Evolutionary conservation across 2,329 filamentous ascomycete genomes (phyloP), one percentile per base, ranked within the genome.

Genomic region (Teratosphaeria pseudoeucalypti): DNA sequence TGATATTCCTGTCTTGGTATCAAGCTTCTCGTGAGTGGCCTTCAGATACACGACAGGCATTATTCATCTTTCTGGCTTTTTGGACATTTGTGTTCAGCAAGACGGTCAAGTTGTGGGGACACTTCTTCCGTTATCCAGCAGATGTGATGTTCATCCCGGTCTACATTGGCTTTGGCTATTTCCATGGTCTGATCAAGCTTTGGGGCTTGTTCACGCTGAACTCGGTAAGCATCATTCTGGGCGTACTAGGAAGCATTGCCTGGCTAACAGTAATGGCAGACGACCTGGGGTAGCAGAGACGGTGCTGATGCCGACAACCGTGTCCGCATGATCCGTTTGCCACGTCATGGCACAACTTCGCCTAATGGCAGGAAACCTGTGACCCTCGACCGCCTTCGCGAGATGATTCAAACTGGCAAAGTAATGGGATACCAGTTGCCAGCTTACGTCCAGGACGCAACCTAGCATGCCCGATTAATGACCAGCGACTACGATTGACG

Each of bases 251-350:
- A 57, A 56, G 49, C 26, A n/a, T 10, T 7, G 9, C n/a, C n/a
- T 23, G 53, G 55, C 66, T 68, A 59, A 65, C 62, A 59, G 67
- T 63, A 61, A 61, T 54, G 57, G 60, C 71, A 96, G 92, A 96
- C 92, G 53, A 92, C 91, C 57, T 96, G 92, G 92, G 92, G 92
- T 71, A 96, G 90, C 76, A 87, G 92, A 75, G 89, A 90, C 68
- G 92, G 94, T 68, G 92, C 90, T 71, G 92, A 96, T 75, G 82
- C 87, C 66, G 88, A 95, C 74, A 88, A 95, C 74, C 82, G 82
- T 64, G 81, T 85, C 66, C 85, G 88, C 70, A 85, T 89, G 78
- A 82, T 75, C 55, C 70, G 68, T 34, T 64, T 73, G n/a, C 71
- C 71, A 56, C 66, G 65, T 14, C 73, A 73, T 63, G 67, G 65